Base-by-base conservation (phyloP, 116 monocot genomes). In the Iris pallida region DNA sequence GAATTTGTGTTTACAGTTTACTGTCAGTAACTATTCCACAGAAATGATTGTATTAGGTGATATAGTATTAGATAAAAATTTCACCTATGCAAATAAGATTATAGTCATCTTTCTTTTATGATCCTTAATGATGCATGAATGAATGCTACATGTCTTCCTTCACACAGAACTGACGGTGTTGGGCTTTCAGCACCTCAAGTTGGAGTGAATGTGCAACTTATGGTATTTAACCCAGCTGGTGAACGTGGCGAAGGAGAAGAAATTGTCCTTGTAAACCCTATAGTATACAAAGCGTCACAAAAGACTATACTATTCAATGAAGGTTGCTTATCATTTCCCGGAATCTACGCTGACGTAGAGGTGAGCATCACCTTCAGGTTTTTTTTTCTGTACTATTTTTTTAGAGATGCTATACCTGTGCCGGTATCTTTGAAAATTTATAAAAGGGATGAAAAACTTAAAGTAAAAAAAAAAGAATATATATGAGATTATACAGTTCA, bases 171-270 rank as follows among this genome's bases (percentile, higher is more conserved):
- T 56, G 92, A 97, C 80, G 97, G 97, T n/a, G 88, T 97, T 60
- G 97, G 97, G 20, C 86, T 97, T 49, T 92, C 92, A 42, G 97
- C 97, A 60, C 97, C 97, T 7, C 97, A 97, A 79, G 92, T 97
- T 65, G 97, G 97, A 55, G 81, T 90, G 20, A 97, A 97, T 69
- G 81, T 92, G 58, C 87, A 79, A 9, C 85, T 97, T 44, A 92
- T 97, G 97, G 97, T 97, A 65, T 97, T 97, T 72, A 97, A 97
- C 73, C 77, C 92, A 59, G 80, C 77, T 66, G 96, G 96, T 16
- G 92, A 85, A 66, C 87, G 75, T 49, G 87, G 92, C 65, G 87
- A 85, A 85, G 97, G 97, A 69, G 97, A 97, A 70, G 97, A 97
- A 76, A 83, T 90, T 73, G 87, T 90, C 15, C 92, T 97, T 67